These are phyloP conservation scores for Nakazawaea populi DNA, from an alignment of 805 yeast genomes.

Conservation along the genomic window DNA sequence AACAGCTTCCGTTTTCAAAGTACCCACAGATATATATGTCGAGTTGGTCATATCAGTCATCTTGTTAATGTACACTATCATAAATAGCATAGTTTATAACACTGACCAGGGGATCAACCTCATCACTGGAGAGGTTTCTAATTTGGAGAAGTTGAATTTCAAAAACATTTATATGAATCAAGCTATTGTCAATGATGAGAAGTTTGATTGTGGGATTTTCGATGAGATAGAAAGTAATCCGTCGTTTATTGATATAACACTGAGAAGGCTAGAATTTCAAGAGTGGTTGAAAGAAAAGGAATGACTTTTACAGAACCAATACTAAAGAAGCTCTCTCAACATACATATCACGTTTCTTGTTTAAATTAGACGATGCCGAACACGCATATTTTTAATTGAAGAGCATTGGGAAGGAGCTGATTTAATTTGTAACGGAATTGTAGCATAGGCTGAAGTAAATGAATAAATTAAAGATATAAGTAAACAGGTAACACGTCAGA, in stretches of 20 bases:
- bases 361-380: too few relatives aligned
- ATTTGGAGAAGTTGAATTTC: constrained; percentile 16
- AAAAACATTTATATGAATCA: constrained; percentile 42
- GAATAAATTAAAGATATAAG: too few relatives aligned
- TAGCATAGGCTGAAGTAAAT: too few relatives aligned
- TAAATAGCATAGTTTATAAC: background rate
- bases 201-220: constrained; percentile 35
- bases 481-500: too few relatives aligned
- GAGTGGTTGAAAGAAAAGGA: constrained; percentile 23
- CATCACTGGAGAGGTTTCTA: background rate
- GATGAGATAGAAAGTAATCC: constrained; percentile 44
- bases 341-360: too few relatives aligned
- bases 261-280: constrained; percentile 38
- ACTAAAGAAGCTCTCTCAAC: background rate
- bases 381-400: too few relatives aligned
- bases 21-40: constrained; percentile 4
- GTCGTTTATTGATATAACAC: constrained; percentile 42
- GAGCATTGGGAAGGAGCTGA: too few relatives aligned
- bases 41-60: background rate
- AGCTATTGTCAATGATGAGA: constrained; percentile 42
- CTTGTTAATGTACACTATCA: background rate
- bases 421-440: too few relatives aligned
- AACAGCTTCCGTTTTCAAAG: background rate
- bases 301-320: background rate
- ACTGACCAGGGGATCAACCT: background rate